These are phyloP conservation scores for Cylindrotheca closterium DNA, from an alignment of 108 stramenopile species.

Conservation along the genomic window DNA sequence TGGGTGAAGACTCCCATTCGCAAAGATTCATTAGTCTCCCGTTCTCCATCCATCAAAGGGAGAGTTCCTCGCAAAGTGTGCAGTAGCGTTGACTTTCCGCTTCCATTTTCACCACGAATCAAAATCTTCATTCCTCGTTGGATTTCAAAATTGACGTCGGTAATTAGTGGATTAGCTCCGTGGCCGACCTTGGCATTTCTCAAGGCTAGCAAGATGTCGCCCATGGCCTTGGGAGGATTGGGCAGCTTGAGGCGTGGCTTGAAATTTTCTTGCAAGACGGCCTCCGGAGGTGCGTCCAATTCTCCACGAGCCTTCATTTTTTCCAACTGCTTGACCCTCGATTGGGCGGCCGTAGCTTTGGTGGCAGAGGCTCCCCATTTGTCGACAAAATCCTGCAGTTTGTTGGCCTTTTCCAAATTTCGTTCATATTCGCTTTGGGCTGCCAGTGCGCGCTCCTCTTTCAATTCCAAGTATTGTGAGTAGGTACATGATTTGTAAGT, in stretches of 20 bases:
- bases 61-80: constrained; percentile 79
- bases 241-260: constrained; percentile 44
- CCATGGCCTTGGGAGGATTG: constrained; percentile 54
- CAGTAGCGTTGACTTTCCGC: constrained; percentile 87
- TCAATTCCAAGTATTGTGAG: constrained; percentile 66
- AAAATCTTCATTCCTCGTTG: constrained; percentile 69
- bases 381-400: constrained; percentile 86
- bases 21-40: constrained; percentile 63
- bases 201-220: constrained; percentile 58
- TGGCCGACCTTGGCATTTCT: constrained; percentile 68
- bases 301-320: constrained; percentile 54
- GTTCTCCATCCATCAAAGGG: constrained; percentile 64
- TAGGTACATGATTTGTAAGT: constrained; percentile 68
- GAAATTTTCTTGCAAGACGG: constrained; percentile 24
- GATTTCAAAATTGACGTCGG: constrained; percentile 45
- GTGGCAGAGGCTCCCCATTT: constrained; percentile 86
- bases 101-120: constrained; percentile 51
- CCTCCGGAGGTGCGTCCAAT: constrained; percentile 56
- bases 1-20: constrained; percentile 78
- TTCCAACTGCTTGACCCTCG: constrained; percentile 86
- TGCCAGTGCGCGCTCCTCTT: constrained; percentile 64
- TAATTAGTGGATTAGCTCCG: constrained; percentile 29
- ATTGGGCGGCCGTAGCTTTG: constrained; percentile 84
- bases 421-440: constrained; percentile 79
- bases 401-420: constrained; percentile 80